Conservation (phyloP, 1,284 basidiomycete genomes). For the Fistulinella cinereoalba region DNA sequence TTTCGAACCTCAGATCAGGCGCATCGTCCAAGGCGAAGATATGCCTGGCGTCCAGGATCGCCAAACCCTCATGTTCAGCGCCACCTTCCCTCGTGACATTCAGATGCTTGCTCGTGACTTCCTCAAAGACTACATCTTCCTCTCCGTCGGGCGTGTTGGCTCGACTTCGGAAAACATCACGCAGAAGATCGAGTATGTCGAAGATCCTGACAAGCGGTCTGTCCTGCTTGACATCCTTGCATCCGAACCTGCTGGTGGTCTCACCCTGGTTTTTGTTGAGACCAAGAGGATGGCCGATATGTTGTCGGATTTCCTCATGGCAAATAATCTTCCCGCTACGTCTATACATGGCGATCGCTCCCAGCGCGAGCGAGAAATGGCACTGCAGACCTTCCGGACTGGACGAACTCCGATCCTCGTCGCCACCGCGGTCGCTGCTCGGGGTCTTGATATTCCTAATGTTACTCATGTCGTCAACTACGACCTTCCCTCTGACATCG, state of each 20-base stretch:
- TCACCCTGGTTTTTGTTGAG: slow-evolving; percentile 99
- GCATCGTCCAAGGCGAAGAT: slow-evolving; percentile 41
- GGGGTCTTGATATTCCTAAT: slow-evolving; percentile 98
- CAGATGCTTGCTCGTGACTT: slow-evolving; percentile 97
- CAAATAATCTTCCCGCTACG: slow-evolving; percentile 80
- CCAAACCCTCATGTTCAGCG: slow-evolving; percentile 99
- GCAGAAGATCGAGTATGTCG: slow-evolving; percentile 72
- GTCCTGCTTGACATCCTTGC: too few relatives aligned
- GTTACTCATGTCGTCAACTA: slow-evolving; percentile 96
- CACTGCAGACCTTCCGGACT: slow-evolving; percentile 80
- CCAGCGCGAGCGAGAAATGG: slow-evolving; percentile 94
- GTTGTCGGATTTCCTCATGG: slow-evolving; percentile 42
- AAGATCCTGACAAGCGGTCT: slow-evolving; percentile 87
- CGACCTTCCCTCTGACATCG: slow-evolving; percentile 95
- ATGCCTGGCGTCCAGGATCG: slow-evolving; percentile 81
- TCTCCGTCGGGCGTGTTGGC: slow-evolving; percentile 69
- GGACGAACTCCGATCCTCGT: slow-evolving; percentile 87
- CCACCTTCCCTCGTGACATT: slow-evolving; percentile 99
- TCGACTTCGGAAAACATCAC: not conserved
- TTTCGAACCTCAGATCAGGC: slow-evolving; percentile 81
- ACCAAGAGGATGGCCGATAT: slow-evolving; percentile 98
- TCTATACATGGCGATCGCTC: slow-evolving; percentile 97
- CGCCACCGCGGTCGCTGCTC: slow-evolving; percentile 95
- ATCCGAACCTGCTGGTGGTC: too few relatives aligned
- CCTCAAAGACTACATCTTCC: slow-evolving; percentile 96